These are phyloP conservation scores for Myochromella boudieri DNA, from an alignment of 768 basidiomycete genomes.

Conservation along the genomic window DNA sequence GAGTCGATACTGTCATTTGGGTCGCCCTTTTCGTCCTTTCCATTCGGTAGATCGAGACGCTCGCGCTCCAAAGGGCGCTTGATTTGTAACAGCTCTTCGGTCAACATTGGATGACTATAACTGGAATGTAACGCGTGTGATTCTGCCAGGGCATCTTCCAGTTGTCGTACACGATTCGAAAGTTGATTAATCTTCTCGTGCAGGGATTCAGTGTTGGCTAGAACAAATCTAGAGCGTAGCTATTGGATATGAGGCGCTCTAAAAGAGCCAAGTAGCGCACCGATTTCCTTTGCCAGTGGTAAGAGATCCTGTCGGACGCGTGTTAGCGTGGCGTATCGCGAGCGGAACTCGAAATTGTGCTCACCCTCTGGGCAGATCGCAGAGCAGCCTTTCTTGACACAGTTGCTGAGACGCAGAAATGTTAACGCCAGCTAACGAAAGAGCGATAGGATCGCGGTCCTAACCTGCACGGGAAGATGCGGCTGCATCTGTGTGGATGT, in stretches of 20 bases:
- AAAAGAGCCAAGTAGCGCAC: slow-evolving; percentile 28
- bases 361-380: slow-evolving; percentile 69
- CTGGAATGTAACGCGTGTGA: slow-evolving; percentile 47
- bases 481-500: slow-evolving; percentile 47
- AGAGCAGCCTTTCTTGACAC: slow-evolving; percentile 56
- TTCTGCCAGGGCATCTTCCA: slow-evolving; percentile 66
- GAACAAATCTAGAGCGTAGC: slow-evolving; percentile 50
- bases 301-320: slow-evolving; percentile 48
- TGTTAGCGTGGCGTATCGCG: slow-evolving; percentile 12
- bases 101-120: slow-evolving; percentile 57
- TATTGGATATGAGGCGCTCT: slow-evolving; percentile 6
- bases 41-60: slow-evolving; percentile 35
- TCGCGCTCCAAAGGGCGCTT: slow-evolving; percentile 70
- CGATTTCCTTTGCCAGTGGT: slow-evolving; percentile 76
- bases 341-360: slow-evolving; percentile 9
- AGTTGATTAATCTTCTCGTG: slow-evolving; percentile 68
- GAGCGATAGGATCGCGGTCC: slow-evolving; percentile 12
- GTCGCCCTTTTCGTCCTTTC: slow-evolving; percentile 45
- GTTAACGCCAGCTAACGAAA: slow-evolving; percentile 13
- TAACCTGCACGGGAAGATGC: slow-evolving; percentile 67
- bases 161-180: slow-evolving; percentile 58
- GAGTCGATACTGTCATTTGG: slow-evolving; percentile 58
- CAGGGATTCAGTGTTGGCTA: slow-evolving; percentile 68
- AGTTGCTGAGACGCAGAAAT: slow-evolving; percentile 38
- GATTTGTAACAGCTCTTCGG: slow-evolving; percentile 60